Conservation (phyloP, 352 stramenopile genomes). For the Achlya hypogyna region DNA sequence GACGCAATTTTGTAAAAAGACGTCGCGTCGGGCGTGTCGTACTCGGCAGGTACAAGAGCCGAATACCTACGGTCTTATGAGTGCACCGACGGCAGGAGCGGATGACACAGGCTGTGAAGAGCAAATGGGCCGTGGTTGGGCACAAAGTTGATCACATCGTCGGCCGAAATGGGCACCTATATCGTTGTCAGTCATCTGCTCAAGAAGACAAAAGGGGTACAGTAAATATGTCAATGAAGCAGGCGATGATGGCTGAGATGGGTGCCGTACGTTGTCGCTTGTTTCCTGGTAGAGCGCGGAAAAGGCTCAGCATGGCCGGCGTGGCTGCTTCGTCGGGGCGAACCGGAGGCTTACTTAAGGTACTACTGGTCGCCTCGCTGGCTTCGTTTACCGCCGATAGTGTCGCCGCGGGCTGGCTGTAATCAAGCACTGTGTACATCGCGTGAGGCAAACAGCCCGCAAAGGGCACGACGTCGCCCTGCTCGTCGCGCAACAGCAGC, state of each 20-base stretch:
- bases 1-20: constrained; percentile 20
- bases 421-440: not conserved
- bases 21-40: constrained; percentile 4
- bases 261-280: not conserved
- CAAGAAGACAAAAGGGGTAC: not conserved
- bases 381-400: not conserved
- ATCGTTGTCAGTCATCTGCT: not conserved
- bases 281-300: not conserved
- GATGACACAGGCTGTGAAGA: not conserved
- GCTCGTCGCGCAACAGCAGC: constrained; percentile 3
- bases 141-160: constrained; percentile 17
- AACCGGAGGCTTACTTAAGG: too few relatives aligned
- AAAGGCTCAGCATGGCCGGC: not conserved
- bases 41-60: not conserved
- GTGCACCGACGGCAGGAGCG: not conserved
- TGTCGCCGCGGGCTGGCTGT: not conserved
- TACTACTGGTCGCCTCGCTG: too few relatives aligned
- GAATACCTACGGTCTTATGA: not conserved
- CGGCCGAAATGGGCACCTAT: constrained; percentile 1
- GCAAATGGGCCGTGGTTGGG: constrained; percentile 15
- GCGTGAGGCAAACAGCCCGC: not conserved
- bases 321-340: not conserved
- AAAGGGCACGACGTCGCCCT: constrained; percentile 9
- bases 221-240: constrained; percentile 14
- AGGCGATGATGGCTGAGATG: not conserved